Base-by-base conservation (phyloP, 345 rosid genomes). In the Microthlaspi erraticum region DNA sequence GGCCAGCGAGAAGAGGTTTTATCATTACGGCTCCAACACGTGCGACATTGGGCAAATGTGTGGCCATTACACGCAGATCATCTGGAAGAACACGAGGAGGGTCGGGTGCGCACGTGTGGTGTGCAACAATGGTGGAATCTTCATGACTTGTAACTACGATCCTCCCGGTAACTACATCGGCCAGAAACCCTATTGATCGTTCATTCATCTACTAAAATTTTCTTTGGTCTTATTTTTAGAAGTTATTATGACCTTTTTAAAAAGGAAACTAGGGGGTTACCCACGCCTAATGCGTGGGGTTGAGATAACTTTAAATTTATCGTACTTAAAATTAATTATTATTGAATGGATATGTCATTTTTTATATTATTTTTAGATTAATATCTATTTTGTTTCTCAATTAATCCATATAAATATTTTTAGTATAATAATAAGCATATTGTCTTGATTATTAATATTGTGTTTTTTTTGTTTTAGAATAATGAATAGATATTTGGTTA, bases 61-160 rank as follows among this genome's bases (percentile, higher is more conserved):
- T 69, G 91, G 97, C 11, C 97, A 90, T 69, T 93, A 86, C 78
- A 93, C 97, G 1, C 98, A 93, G 53, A 80, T 91, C 26, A 88
- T 91, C 62, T 93, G 98, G 98, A 82, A 76, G 70, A 79, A 36
- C 7, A 91, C 91, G 2, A 81, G 81, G 62, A 80, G 77, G 56
- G 61, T 93, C 45, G 97, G 97, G 5, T 90, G 96, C 43, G 96
- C 92, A 61, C 86, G 91, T 14, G 87, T 79, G 46, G 85, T 86
- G 38, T 93, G 98, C 57, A 81, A 85, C 23, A 73, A 63, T 34
- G 96, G 97, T 44, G 94, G 86, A 57, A 94, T 87, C 67, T 91
- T 93, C 68, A 93, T 91, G 84, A 91, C 96, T 7, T 91, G 98
- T 71, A 93, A 93, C 52, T 93, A 90, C 60, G 88, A 91, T 63